Evolutionary conservation across 2,329 filamentous ascomycete species (phyloP), one percentile per base, ranked within the genome.

Genomic region (Lasiodiplodia theobromae): DNA sequence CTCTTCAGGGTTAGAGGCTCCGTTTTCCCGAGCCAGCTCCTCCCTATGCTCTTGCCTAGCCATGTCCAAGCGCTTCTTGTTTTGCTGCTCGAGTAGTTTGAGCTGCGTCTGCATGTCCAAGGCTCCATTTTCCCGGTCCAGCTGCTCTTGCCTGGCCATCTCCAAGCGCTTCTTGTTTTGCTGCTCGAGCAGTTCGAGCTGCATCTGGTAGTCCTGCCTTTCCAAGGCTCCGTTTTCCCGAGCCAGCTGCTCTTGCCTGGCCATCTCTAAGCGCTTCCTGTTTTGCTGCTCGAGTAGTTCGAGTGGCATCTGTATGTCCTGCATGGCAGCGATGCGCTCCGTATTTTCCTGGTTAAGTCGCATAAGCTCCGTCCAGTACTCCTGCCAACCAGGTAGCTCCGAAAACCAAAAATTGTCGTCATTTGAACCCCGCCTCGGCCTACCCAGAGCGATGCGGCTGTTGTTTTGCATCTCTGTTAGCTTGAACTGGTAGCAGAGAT

Each of bases 201-300:
- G 92, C 91, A 28, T 28, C 28, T 28, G 28, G n/a, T n/a, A n/a
- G n/a, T n/a, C n/a, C n/a, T n/a, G n/a, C n/a, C n/a, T n/a, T n/a
- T 6, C 28, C 28, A 28, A 7, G 28, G 28, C 4, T 28, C 28
- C 28, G 1, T 28, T 28, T 28, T 28, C 28, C 28, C 1, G 28
- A 1, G 1, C 28, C 28, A n/a, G n/a, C n/a, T n/a, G 49, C 23
- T 52, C 51, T 8, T 28, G 11, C 23, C 49, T 11, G 47, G 92
- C 92, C 91, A 94, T 93, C 84, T 93, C 89, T 57, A 95, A 84
- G 21, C 92, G 86, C 80, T 93, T 94, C 84, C 94, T 94, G 74
- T 95, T 95, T 80, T 95, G 92, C 80, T 94, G 92, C 80, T 95
- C 92, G 14, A 95, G 86, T 58, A 94, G 82, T 92, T 94, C 94